phyloP scores from a whole-genome alignment of 352 stramenopile genomes.

The Peronospora farinosa region DNA sequence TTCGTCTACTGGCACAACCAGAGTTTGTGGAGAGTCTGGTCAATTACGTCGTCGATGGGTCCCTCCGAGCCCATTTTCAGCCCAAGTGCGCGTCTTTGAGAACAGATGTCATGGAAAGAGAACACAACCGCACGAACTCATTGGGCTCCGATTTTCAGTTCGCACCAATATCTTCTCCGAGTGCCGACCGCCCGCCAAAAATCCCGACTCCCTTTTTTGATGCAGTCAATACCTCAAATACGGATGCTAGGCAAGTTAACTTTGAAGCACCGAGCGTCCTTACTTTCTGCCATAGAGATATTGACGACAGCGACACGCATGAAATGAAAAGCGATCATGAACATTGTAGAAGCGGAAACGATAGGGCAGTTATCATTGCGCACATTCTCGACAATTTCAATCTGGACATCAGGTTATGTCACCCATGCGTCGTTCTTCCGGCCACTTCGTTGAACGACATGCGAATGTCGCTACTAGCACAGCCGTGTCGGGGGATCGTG shows the following conservation, averaged over 20 bases:
- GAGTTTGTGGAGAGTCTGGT: slow-evolving; percentile 55
- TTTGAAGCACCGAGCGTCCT: slow-evolving; percentile 5
- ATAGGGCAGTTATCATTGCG: slow-evolving; percentile 7
- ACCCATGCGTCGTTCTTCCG: slow-evolving; percentile 42
- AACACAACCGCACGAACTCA: slow-evolving; percentile 16
- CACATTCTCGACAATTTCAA: slow-evolving; percentile 29
- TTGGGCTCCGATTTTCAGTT: slow-evolving; percentile 20
- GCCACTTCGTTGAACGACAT: slow-evolving; percentile 36
- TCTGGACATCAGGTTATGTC: slow-evolving; percentile 35
- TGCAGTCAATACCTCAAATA: slow-evolving; percentile 40
- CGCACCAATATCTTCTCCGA: slow-evolving; percentile 17
- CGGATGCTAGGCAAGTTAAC: slow-evolving; percentile 17
- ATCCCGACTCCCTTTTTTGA: slow-evolving; percentile 62
- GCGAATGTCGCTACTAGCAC: slow-evolving; percentile 20
- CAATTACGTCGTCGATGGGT: slow-evolving; percentile 53
- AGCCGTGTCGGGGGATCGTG: slow-evolving; percentile 34
- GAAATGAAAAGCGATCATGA: slow-evolving; percentile 1
- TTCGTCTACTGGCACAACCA: slow-evolving; percentile 49
- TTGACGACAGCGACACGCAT: background rate
- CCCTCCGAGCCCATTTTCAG: slow-evolving; percentile 38
- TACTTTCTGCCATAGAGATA: background rate
- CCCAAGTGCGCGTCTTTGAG: slow-evolving; percentile 17
- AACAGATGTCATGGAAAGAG: slow-evolving; percentile 6
- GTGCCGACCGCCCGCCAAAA: slow-evolving; percentile 12
- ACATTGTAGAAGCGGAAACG: slow-evolving; percentile 8